Evolutionary conservation across 345 rosid species (phyloP).

Genomic region (Acer saccharum): DNA sequence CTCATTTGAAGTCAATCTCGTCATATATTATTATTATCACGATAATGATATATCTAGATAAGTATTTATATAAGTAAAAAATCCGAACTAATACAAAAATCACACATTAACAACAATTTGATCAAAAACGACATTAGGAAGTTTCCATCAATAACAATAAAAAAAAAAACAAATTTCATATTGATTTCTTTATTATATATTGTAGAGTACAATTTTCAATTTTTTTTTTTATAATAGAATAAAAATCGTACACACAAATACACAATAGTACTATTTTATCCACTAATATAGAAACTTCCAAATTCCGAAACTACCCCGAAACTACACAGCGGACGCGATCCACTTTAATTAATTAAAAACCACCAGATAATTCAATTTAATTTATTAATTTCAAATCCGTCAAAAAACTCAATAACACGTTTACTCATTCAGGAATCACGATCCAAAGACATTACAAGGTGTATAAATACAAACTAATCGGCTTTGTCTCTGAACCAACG

Average conservation of each 20-base stretch:
- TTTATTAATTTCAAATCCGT: constrained; percentile 19
- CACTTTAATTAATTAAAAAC: background rate
- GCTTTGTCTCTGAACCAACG: background rate
- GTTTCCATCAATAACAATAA: too few species aligned
- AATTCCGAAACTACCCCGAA: constrained; percentile 32
- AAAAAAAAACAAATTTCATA: too few species aligned
- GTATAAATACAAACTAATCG: background rate
- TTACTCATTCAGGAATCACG: background rate
- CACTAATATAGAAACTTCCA: constrained; percentile 11
- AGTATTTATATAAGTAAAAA: too few species aligned
- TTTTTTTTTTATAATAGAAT: too few species aligned
- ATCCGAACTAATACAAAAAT: too few species aligned
- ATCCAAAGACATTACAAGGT: background rate
- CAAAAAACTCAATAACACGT: background rate
- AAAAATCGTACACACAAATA: background rate
- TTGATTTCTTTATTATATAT: too few species aligned
- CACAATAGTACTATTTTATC: constrained; percentile 23
- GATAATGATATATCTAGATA: too few species aligned
- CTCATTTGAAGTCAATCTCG: too few species aligned
- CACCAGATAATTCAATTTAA: constrained; percentile 11
- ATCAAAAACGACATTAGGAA: too few species aligned
- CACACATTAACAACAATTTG: too few species aligned
- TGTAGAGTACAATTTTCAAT: too few species aligned
- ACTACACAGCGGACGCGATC: constrained; percentile 21
- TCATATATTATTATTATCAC: too few species aligned